Evolutionary conservation across 1,139 yeast genomes (phyloP).

Genomic region (Sugiyamaella pinicola): DNA sequence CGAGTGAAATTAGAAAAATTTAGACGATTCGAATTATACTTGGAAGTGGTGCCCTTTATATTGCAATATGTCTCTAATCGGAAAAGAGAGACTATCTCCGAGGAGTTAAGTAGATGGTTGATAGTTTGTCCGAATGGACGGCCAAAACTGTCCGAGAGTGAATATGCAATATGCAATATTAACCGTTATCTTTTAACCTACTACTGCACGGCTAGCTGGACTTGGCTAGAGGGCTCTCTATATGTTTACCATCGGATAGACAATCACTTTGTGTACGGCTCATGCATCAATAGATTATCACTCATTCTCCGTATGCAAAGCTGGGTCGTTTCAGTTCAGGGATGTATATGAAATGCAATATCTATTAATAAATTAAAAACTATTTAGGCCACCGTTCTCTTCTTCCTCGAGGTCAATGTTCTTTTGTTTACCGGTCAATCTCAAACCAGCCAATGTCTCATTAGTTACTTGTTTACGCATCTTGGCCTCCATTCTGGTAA

Average conservation of each 20-base stretch:
- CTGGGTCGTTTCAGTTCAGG: no score
- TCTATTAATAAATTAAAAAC: conserved; percentile 3
- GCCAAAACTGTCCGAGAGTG: background rate
- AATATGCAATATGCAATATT: background rate
- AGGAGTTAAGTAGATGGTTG: background rate
- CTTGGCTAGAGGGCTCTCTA: no score
- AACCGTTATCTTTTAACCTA: background rate
- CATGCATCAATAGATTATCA: no score
- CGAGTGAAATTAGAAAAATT: no score
- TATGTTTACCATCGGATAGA: no score
- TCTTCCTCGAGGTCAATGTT: conserved; percentile 64
- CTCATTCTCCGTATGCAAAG: no score
- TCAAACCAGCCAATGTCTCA: conserved; percentile 66
- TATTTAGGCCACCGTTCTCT: conserved; percentile 43
- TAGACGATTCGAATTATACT: no score
- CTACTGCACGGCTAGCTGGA: background rate
- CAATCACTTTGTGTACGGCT: no score
- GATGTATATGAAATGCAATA: background rate
- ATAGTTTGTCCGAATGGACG: background rate
- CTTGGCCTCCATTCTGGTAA: conserved; percentile 84
- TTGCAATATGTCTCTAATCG: no score
- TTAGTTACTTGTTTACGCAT: conserved; percentile 79
- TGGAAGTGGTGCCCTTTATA: no score
- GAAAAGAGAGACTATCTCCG: background rate
- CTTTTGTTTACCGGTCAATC: conserved; percentile 74